Conservation (phyloP, 495 filamentous ascomycete genomes). For the Tuber magnatum region DNA sequence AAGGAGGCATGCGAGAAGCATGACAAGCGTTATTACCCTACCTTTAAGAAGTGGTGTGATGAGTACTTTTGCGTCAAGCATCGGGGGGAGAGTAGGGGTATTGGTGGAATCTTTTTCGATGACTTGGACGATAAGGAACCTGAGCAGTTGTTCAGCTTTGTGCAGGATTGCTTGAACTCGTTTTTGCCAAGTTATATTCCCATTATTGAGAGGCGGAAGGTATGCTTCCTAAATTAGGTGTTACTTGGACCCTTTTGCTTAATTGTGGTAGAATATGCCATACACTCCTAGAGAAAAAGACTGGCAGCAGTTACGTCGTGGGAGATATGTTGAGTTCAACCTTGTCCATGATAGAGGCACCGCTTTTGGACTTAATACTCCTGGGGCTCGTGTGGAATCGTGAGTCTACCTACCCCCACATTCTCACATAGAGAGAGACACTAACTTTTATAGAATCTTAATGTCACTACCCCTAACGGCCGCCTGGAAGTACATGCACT, state of each 20-base stretch:
- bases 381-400: slow-evolving; percentile 74
- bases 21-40: slow-evolving; percentile 83
- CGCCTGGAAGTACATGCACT: slow-evolving; percentile 92
- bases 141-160: slow-evolving; percentile 87
- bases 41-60: slow-evolving; percentile 98
- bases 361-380: slow-evolving; percentile 87
- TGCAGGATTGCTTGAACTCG: slow-evolving; percentile 70
- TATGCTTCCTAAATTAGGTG: slow-evolving; percentile 11
- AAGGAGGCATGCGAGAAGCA: slow-evolving; percentile 92
- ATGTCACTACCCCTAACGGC: slow-evolving; percentile 95
- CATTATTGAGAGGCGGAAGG: slow-evolving; percentile 77
- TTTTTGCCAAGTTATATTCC: slow-evolving; percentile 90
- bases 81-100: slow-evolving; percentile 75
- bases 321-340: slow-evolving; percentile 97
- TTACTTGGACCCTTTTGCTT: background rate
- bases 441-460: slow-evolving; percentile 58
- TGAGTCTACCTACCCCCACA: slow-evolving; percentile 11
- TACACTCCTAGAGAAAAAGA: slow-evolving; percentile 77
- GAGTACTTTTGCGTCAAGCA: slow-evolving; percentile 94
- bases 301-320: slow-evolving; percentile 92
- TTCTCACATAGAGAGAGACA: background rate
- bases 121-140: slow-evolving; percentile 89
- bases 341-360: slow-evolving; percentile 95
- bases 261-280: slow-evolving; percentile 55
- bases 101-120: slow-evolving; percentile 98